Conservation (phyloP, 306 rosid species). For the Myrica gale region DNA sequence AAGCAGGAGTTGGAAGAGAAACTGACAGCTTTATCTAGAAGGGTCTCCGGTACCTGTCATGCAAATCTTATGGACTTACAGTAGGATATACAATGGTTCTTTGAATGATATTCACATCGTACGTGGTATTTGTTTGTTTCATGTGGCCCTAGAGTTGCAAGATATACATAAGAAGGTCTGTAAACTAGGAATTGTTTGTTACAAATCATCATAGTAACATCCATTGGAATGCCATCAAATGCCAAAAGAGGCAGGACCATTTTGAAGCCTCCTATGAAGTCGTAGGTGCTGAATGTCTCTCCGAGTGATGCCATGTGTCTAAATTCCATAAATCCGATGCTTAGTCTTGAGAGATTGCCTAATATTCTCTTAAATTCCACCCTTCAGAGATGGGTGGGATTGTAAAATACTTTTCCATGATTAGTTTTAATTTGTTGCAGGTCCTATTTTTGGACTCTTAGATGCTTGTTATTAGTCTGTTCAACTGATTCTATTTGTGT, state of each 20-base stretch:
- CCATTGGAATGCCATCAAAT: background rate
- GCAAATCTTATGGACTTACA: constrained; percentile 11
- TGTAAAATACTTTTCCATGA: background rate
- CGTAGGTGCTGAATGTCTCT: constrained; percentile 5
- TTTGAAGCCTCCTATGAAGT: background rate
- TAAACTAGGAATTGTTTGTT: background rate
- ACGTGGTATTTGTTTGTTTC: constrained; percentile 1
- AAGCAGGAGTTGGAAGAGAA: constrained; percentile 81
- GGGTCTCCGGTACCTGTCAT: constrained; percentile 52
- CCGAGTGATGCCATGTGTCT: constrained; percentile 10
- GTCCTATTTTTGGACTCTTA: too few species aligned
- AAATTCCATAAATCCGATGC: constrained; percentile 4
- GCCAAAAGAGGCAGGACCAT: background rate
- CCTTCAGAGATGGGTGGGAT: background rate
- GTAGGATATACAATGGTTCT: constrained; percentile 2
- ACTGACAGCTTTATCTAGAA: constrained; percentile 48
- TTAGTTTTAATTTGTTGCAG: too few species aligned
- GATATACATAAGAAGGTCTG: background rate
- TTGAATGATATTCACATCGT: constrained; percentile 8
- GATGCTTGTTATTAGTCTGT: background rate
- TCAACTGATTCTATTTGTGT: background rate
- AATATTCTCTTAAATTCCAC: background rate
- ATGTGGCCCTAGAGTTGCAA: background rate
- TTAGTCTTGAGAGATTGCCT: background rate
- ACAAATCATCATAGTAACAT: background rate